These are phyloP conservation scores for Cutaneotrichosporon arboriforme DNA, from an alignment of 1,284 basidiomycete genomes.

Conservation along the genomic window DNA sequence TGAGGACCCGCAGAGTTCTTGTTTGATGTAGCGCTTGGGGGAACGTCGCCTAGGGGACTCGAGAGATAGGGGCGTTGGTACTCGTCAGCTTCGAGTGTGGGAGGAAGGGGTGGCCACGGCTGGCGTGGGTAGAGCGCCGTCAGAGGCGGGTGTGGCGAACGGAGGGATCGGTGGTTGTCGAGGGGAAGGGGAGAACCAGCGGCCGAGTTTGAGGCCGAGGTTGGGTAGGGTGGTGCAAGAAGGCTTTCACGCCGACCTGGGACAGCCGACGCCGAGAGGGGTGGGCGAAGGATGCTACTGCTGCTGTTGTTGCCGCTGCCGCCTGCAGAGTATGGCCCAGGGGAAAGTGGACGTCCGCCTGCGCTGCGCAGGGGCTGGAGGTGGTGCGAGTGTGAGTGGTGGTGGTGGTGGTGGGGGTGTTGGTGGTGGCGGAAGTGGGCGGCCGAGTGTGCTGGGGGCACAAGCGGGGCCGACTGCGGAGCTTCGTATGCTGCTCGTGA, in stretches of 20 bases:
- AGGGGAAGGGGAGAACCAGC: conserved; percentile 15
- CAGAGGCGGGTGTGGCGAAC: conserved; percentile 42
- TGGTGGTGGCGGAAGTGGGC: conserved; percentile 6
- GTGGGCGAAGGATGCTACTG: not conserved
- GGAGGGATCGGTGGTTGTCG: conserved; percentile 29
- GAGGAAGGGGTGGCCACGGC: conserved; percentile 16
- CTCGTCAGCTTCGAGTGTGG: conserved; percentile 6
- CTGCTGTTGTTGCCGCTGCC: no score
- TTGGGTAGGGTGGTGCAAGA: conserved; percentile 5
- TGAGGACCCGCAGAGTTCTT: not conserved
- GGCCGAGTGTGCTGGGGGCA: conserved; percentile 7
- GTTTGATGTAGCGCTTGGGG: conserved; percentile 2
- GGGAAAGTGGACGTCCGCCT: conserved; percentile 7
- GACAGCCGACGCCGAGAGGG: not conserved
- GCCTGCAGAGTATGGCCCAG: not conserved
- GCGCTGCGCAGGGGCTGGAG: conserved; percentile 9
- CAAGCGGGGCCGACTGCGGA: conserved; percentile 12
- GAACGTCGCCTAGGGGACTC: conserved; percentile 19
- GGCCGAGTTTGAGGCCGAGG: conserved; percentile 13
- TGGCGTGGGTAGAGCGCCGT: conserved; percentile 29
- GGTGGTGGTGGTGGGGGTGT: no score
- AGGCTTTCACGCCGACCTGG: conserved; percentile 5
- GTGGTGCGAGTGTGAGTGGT: no score
- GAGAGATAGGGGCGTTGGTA: conserved; percentile 14
- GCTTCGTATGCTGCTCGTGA: conserved; percentile 3